phyloP scores from a whole-genome alignment of 257 asterid genomes.

The Cruciata laevipes region DNA sequence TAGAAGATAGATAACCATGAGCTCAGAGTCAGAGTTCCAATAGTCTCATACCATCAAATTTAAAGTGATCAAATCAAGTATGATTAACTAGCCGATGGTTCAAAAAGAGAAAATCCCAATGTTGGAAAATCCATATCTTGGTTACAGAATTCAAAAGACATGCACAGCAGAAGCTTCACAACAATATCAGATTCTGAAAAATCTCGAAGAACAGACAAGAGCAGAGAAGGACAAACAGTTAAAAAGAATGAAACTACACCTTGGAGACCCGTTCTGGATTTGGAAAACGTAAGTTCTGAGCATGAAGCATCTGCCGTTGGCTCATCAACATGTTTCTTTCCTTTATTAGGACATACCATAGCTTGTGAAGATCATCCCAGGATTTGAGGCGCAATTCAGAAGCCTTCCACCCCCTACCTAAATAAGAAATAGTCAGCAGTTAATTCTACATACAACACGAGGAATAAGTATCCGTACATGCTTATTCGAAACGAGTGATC shows the following conservation, averaged over 20 bases:
- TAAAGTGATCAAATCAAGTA: neutral
- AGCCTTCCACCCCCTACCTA: constrained; percentile 96
- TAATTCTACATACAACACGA: neutral
- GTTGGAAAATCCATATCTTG: neutral
- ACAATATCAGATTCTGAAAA: neutral
- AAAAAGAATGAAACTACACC: constrained; percentile 28
- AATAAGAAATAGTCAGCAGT: constrained; percentile 10
- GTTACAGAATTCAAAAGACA: neutral
- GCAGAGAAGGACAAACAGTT: neutral
- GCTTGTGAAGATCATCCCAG: constrained; percentile 97
- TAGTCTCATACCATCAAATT: neutral
- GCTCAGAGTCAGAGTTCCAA: neutral
- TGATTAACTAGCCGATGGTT: neutral
- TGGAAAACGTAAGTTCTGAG: constrained; percentile 69
- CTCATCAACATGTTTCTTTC: constrained; percentile 92
- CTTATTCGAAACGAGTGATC: neutral
- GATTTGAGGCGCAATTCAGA: constrained; percentile 90
- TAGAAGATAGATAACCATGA: neutral
- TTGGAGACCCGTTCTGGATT: constrained; percentile 88
- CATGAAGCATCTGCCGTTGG: constrained; percentile 84
- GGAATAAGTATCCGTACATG: neutral
- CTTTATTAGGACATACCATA: constrained; percentile 83
- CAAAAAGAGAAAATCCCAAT: neutral
- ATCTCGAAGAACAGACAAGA: neutral
- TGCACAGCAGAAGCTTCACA: neutral